Base-by-base conservation (phyloP, 495 filamentous ascomycete genomes). In the Letharia columbiana region DNA sequence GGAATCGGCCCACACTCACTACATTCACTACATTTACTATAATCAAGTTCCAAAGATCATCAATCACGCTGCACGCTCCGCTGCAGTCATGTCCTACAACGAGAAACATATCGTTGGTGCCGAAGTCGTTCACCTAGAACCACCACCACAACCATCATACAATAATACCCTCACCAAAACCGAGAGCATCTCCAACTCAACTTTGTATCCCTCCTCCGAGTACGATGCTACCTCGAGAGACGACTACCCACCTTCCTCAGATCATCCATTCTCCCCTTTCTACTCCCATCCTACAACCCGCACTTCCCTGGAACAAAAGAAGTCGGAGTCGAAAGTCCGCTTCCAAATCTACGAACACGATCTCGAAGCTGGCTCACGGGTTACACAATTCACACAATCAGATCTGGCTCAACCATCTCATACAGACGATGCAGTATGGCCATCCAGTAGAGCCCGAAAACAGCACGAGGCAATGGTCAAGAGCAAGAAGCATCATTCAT, bases 231-330 rank as follows among this genome's bases (percentile, higher is more conserved):
- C 52, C 28, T 60, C 37, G 18, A 39, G 45, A 47, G 52, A 62
- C 2, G 57, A 65, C 41, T 62, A 68, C n/a, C 54, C 65, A 39
- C 62, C 67, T 39, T 61, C 61, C 57, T 45, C 40, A 18, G 44
- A 61, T 18, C 60, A 70, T 52, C 68, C 70, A 15, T 67, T 70
- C 67, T 69, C 70, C 18, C 56, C 65, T 20, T 71, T 69, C 65
- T 71, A 71, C 62, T 68, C 52, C 12, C 68, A 69, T 58, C 68
- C 68, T 8, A 62, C 64, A 49, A 71, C 70, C 31, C 68, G 70
- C 61, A 71, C 70, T 31, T 71, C 68, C 13, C 64, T 69, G 39
- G 67, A 70, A 60, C 70, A 70, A 68, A 60, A 45, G 44, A 61
- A 61, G 54, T 67, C 67, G 17, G 64, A 65, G 28, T 71, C 68